These are phyloP conservation scores for Ceratocystis destructans DNA, from an alignment of 2,329 filamentous ascomycete genomes.

Conservation along the genomic window DNA sequence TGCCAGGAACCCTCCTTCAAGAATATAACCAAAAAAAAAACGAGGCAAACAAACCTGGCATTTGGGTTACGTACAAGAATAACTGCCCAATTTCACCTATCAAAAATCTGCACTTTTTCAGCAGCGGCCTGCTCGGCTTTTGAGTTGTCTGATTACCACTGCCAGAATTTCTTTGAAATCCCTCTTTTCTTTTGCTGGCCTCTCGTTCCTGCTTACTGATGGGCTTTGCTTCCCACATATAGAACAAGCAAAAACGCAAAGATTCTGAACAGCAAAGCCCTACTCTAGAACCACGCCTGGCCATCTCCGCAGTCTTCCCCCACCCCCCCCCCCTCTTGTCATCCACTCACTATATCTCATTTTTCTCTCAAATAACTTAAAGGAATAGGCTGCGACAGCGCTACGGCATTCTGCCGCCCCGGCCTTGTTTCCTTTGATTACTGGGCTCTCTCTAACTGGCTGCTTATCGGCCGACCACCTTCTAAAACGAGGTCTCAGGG, in stretches of 20 bases:
- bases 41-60: constrained; percentile 7
- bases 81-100: background rate
- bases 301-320: background rate
- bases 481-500: constrained; percentile 10
- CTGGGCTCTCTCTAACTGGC: background rate
- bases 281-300: background rate
- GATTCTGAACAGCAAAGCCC: background rate
- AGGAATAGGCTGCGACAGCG: constrained; percentile 8
- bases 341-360: background rate
- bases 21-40: background rate
- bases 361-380: constrained; percentile 1
- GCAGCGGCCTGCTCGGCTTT: background rate
- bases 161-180: no score
- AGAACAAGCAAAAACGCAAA: background rate
- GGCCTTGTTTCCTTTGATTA: constrained; percentile 1
- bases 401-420: constrained; percentile 14
- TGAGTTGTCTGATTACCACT: background rate
- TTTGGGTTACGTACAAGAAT: constrained; percentile 15
- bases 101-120: background rate
- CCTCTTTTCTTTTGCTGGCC: background rate
- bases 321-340: background rate
- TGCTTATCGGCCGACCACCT: constrained; percentile 13
- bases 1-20: constrained; percentile 9
- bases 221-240: background rate
- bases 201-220: background rate